A percentile compares a stretch with the other conserved stretches of the same genome.
phyloP scores from a whole-genome alignment of 2,329 filamentous ascomycete genomes.

The Chrysosporium keratinophilum region DNA sequence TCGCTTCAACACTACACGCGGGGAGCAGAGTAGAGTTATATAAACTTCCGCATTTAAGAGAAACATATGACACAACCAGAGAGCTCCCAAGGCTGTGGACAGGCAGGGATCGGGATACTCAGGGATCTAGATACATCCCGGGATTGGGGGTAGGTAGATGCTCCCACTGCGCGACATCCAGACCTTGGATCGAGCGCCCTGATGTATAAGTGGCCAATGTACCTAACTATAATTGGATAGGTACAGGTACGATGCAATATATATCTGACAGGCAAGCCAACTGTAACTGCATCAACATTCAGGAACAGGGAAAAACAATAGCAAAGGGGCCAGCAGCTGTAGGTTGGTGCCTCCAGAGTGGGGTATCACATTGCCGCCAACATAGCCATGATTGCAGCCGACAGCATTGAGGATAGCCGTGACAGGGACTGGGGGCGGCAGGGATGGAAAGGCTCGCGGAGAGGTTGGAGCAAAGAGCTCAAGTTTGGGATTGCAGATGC shows the following conservation, averaged over 20 bases:
- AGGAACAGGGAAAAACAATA: neutral
- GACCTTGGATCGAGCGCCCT: neutral
- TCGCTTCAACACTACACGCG: neutral
- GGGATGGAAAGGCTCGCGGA: neutral
- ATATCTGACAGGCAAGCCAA: conserved; percentile 4
- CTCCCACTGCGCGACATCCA: neutral
- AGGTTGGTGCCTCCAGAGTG: neutral
- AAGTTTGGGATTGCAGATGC: conserved; percentile 1
- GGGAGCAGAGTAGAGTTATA: conserved; percentile 1
- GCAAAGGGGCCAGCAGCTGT: neutral
- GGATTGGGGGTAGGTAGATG: conserved; percentile 1
- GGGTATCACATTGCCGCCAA: conserved; percentile 9
- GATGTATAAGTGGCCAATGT: neutral
- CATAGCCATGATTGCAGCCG: conserved; percentile 1
- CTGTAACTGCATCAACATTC: neutral
- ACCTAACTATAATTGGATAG: neutral
- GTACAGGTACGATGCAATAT: conserved; percentile 1
- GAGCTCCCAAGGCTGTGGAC: neutral
- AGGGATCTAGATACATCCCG: neutral
- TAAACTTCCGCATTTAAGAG: conserved; percentile 1
- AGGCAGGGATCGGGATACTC: neutral
- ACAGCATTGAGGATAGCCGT: neutral
- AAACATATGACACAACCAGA: neutral
- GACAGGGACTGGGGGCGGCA: conserved; percentile 4
- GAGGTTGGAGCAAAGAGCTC: neutral